Base-by-base conservation (phyloP, 805 yeast species). In the Barnettozyma sucrosica region DNA sequence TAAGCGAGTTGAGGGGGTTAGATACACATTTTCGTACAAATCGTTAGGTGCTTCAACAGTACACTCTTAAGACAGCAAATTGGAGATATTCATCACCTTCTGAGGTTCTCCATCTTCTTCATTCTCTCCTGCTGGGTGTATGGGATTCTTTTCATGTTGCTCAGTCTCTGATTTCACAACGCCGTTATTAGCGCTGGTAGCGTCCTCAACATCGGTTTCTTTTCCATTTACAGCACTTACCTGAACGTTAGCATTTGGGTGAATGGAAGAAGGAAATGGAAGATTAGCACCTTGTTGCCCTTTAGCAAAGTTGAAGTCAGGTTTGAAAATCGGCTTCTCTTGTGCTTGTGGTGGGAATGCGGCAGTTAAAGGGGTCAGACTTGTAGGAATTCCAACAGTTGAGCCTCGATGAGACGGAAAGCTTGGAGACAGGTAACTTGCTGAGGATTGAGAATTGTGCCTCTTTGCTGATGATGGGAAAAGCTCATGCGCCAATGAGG, bases 401-500 rank as follows among this genome's bases (percentile, higher is more conserved):
- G 63, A 55, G 2, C 55, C 52, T 40, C 62, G 49, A 30, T 57
- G 61, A 7, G 57, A 33, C 9, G 59, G 44, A 50, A 64, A 51
- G 16, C 40, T 52, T 42, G 61, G 58, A 4, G 59, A 55, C 21
- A 55, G 36, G 24, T 53, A 56, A 5, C 51, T 41, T 3, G 53
- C 48, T 1, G 59, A 54, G 5, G 52, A 33, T 21, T 49, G 51
- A 3, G 62, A 57, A 36, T 50, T 53, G 4, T 53, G 57, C 44
- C 61, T 51, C 39, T 55, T 42, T 18, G 51, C 28, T 4, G 26
- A n/a, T 16, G 66, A 69, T 6, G 75, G 74, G 60, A 70, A 71
- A 44, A 69, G 59, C 48, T 72, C 77, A 8, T 69, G 74, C 4
- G 72, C 74, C 41, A 70, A 54, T 3, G 74, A 68, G 7, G 75